A percentile compares a stretch with the other conserved stretches of the same genome.
Evolutionary conservation across 169 alveolate species (phyloP).

Genomic region (Cardiosporidium cionae): DNA sequence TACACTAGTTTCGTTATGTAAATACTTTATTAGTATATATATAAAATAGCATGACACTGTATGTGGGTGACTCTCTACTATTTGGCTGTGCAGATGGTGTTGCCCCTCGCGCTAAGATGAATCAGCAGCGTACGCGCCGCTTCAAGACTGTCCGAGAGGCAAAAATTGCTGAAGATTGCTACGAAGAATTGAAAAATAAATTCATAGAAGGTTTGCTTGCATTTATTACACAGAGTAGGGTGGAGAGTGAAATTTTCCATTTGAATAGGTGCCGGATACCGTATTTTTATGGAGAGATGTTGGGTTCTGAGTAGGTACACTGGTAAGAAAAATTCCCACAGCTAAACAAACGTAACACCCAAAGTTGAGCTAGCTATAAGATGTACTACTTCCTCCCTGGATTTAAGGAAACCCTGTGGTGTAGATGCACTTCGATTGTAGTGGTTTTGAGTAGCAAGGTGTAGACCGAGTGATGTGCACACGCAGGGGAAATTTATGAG

Average conservation of each 20-base stretch:
- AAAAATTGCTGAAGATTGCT: slow-evolving; percentile 51
- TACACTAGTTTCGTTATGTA: neutral
- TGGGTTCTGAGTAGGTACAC: neutral
- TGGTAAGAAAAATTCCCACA: slow-evolving; percentile 6
- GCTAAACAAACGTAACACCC: neutral
- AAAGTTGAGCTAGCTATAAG: too few species aligned
- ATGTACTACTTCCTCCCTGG: too few species aligned
- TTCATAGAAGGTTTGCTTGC: slow-evolving; percentile 22
- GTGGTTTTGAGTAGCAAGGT: too few species aligned
- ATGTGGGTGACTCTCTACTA: neutral
- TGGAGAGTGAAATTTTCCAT: neutral
- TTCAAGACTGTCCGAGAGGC: slow-evolving; percentile 73
- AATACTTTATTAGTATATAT: neutral
- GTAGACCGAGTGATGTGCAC: too few species aligned
- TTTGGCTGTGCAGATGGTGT: slow-evolving; percentile 71
- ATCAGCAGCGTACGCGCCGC: slow-evolving; percentile 93
- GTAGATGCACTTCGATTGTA: too few species aligned
- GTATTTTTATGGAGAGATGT: neutral
- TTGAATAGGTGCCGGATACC: neutral
- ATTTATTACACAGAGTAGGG: neutral
- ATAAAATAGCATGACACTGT: neutral
- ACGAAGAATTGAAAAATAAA: slow-evolving; percentile 47
- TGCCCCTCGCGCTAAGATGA: slow-evolving; percentile 99
- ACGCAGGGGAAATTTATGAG: too few species aligned
- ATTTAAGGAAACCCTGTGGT: too few species aligned